Percentiles rank a stretch among this genome's conserved stretches.
phyloP scores from a whole-genome alignment of 202 grass and related monocot genomes.

The Miscanthus sacchariflorus region DNA sequence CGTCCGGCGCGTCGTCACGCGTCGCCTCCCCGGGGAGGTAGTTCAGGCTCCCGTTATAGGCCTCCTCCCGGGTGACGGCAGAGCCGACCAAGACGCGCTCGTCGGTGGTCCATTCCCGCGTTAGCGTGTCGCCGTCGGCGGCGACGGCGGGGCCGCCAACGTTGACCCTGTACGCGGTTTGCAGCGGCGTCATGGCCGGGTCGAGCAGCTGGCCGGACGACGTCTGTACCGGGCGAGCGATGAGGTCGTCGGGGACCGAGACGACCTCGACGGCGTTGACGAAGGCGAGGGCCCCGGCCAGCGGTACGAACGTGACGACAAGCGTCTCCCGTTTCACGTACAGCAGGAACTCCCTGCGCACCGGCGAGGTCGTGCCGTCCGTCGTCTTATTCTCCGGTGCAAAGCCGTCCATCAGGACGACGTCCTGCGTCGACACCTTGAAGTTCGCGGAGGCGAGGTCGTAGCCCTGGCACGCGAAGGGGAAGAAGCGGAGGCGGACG shows the following conservation, averaged over 20 bases:
- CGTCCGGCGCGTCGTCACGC: slow-evolving; percentile 43
- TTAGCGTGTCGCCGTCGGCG: slow-evolving; percentile 43
- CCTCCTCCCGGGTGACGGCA: neutral
- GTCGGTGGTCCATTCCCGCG: slow-evolving; percentile 51
- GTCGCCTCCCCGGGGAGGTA: slow-evolving; percentile 30
- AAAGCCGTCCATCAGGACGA: slow-evolving; percentile 54
- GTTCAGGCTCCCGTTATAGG: neutral
- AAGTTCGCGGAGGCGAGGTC: slow-evolving; percentile 52
- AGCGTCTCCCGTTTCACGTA: slow-evolving; percentile 43
- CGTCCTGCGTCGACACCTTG: slow-evolving; percentile 62
- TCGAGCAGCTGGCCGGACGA: neutral
- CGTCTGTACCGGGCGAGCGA: slow-evolving; percentile 20
- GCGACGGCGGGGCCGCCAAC: slow-evolving; percentile 43
- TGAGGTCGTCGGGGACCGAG: slow-evolving; percentile 51
- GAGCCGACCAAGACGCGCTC: neutral
- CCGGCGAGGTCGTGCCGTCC: neutral
- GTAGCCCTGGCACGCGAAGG: slow-evolving; percentile 37
- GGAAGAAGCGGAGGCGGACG: slow-evolving; percentile 63
- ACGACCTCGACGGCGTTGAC: slow-evolving; percentile 67
- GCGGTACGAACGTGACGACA: slow-evolving; percentile 56
- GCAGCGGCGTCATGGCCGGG: slow-evolving; percentile 37
- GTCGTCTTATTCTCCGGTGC: slow-evolving; percentile 3
- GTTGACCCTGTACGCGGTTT: slow-evolving; percentile 52
- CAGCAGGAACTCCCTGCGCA: slow-evolving; percentile 54
- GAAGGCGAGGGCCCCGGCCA: slow-evolving; percentile 44